Base-by-base conservation (phyloP, 805 yeast species). In the Suhomyces sp. region DNA sequence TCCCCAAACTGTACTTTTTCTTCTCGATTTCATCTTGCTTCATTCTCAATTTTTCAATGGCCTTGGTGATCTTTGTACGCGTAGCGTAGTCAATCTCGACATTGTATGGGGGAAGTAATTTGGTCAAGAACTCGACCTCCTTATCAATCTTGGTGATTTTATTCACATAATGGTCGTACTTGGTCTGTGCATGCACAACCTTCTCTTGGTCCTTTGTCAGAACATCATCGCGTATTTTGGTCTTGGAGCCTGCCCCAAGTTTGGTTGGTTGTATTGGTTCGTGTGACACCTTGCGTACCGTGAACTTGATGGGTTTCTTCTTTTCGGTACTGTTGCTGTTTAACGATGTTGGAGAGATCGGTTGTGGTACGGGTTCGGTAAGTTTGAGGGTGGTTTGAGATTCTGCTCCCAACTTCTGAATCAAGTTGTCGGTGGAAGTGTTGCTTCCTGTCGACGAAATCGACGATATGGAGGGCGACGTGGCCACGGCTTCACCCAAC, bases 41-140 rank as follows among this genome's bases (percentile, higher is more conserved):
- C 56, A 51, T 56, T 14, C 49, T 44, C 40, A 68, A 54, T 44
- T 64, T 66, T 21, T 62, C 67, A 19, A 68, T 63, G 13, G 72
- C 72, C 30, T 54, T 56, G 15, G 53, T 56, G 28, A 68, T 66
- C 47, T 68, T 68, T 20, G 48, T 50, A 31, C 72, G 49, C 8
- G 72, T 66, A 13, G 58, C 56, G 33, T 67, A 68, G 42, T 68
- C 72, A 11, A 67, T 48, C 38, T 68, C 72, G 17, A 66, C 70
- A 36, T 65, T 66, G 43, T 55, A 63, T 2, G 74, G 74, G 2
- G 74, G 74, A 25, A 68, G 61, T 23, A 67, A 53, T 26, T 58
- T 60, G 14, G 54, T 43, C 39, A 68, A 59, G 39, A 66, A 68
- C 11, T 45, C 48, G 15, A 68, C 58, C 36, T 68, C 74, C 48